A percentile compares a stretch with the other conserved stretches of the same genome.
phyloP scores from a whole-genome alignment of 441 rosid genomes.

The Adansonia madagascariensis region DNA sequence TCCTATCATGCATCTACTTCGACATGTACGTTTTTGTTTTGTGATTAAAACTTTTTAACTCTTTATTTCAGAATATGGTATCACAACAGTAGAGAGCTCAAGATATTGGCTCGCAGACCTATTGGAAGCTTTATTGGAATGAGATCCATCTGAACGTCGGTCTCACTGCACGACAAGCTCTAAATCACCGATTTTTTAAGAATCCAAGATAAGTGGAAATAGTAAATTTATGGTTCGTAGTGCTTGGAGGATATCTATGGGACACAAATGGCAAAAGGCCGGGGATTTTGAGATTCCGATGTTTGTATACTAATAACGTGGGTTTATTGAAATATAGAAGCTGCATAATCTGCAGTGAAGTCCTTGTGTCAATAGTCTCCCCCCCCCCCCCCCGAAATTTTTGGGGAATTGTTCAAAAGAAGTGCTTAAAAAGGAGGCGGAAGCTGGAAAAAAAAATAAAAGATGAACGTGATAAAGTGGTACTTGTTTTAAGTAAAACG shows the following conservation, averaged over 20 bases:
- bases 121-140: conserved; percentile 58
- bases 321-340: conserved; percentile 19
- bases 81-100: conserved; percentile 48
- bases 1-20: not conserved
- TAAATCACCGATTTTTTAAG: conserved; percentile 67
- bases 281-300: not conserved
- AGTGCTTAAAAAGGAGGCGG: no score
- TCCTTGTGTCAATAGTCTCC: not conserved
- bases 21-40: not conserved
- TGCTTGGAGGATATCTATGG: not conserved
- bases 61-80: conserved; percentile 55
- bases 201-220: conserved; percentile 32
- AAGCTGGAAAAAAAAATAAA: no score
- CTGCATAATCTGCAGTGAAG: not conserved
- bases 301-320: conserved; percentile 19
- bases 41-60: not conserved
- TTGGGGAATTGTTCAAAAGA: no score
- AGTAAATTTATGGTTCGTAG: not conserved
- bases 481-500: no score
- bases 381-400: no score
- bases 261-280: conserved; percentile 1
- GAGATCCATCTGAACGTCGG: conserved; percentile 67
- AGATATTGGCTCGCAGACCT: conserved; percentile 52
- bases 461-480: no score
- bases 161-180: conserved; percentile 67